These are phyloP conservation scores for Pseudoperonospora humuli DNA, from an alignment of 352 stramenopile species.

Conservation along the genomic window DNA sequence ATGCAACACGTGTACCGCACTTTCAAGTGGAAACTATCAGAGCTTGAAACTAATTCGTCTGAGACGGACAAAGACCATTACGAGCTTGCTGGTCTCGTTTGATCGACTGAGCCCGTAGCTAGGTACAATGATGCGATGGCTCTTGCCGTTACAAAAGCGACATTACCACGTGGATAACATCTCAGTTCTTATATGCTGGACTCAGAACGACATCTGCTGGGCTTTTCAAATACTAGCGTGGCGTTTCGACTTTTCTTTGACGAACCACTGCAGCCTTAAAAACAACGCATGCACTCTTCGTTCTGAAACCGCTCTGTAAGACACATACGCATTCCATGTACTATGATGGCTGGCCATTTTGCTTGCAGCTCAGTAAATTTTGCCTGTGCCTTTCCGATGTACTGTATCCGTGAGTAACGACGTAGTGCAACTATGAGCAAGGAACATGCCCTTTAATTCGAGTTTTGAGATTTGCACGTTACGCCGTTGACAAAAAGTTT, in stretches of 20 bases:
- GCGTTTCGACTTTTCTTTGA: not conserved
- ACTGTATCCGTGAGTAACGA: constrained; percentile 1
- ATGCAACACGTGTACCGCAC: too few relatives aligned
- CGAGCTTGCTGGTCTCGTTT: too few relatives aligned
- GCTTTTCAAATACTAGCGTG: not conserved
- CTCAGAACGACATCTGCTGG: not conserved
- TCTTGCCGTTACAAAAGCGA: not conserved
- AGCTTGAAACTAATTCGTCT: too few relatives aligned
- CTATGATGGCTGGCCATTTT: not conserved
- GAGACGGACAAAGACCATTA: too few relatives aligned
- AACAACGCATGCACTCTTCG: not conserved
- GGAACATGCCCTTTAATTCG: constrained; percentile 4
- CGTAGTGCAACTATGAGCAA: not conserved
- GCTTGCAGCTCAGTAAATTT: not conserved
- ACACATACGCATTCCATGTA: not conserved
- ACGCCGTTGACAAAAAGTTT: constrained; percentile 7
- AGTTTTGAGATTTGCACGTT: constrained; percentile 3
- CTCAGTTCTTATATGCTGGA: constrained; percentile 5
- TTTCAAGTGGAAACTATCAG: too few relatives aligned
- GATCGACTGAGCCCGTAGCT: too few relatives aligned
- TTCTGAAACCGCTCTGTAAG: not conserved
- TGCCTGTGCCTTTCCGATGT: not conserved
- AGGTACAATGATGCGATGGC: not conserved
- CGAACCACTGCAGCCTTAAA: not conserved
- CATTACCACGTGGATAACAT: not conserved